Base-by-base conservation (phyloP, 2,329 filamentous ascomycete genomes). In the Fusarium torreyae region DNA sequence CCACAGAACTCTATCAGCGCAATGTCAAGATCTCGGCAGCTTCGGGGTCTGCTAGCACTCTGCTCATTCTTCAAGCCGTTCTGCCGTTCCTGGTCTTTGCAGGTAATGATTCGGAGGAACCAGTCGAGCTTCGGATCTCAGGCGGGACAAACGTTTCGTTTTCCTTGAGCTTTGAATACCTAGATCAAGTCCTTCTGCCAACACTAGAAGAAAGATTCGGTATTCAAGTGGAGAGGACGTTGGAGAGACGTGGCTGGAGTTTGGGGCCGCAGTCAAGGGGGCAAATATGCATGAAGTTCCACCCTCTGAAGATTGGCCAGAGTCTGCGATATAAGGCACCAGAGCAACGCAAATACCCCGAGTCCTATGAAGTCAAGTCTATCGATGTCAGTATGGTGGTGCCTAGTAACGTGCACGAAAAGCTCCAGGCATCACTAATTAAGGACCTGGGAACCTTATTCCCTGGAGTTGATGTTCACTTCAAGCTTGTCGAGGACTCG, bases 111-210 rank as follows among this genome's bases (percentile, higher is more conserved):
- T 74, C 64, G n/a, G 75, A 71, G 8, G 79, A 83, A 26, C 81
- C 83, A 3, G 78, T 89, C 22, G 80, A 81, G 31, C 69, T 90
- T 7, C 80, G 82, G 18, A 83, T 91, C 8, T 81, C 83, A 3
- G 88, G 88, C 7, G 88, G 88, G 17, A 90, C 88, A 2, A 90
- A 91, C 66, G 84, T 87, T 4, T 79, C 81, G 11, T 88, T 83
- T 71, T 88, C 87, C 1, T 80, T 83, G 2, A 87, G 84, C n/a
- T 89, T 82, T 61, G 88, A 91, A 71, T 91, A 90, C 71, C 77
- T 90, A 5, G 86, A 89, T 70, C 88, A 90, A 70, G 85, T 90
- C 1, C 80, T 91, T 2, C 77, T 89, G 33, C 88, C 88, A 4
- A 79, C 81, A 1, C 77, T 91, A 1, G 80, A 87, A 70, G 78